Percentiles rank a stretch among this genome's conserved stretches.
Conservation (phyloP, 2,329 filamentous ascomycete species). For the Aspergillus fischeri region DNA sequence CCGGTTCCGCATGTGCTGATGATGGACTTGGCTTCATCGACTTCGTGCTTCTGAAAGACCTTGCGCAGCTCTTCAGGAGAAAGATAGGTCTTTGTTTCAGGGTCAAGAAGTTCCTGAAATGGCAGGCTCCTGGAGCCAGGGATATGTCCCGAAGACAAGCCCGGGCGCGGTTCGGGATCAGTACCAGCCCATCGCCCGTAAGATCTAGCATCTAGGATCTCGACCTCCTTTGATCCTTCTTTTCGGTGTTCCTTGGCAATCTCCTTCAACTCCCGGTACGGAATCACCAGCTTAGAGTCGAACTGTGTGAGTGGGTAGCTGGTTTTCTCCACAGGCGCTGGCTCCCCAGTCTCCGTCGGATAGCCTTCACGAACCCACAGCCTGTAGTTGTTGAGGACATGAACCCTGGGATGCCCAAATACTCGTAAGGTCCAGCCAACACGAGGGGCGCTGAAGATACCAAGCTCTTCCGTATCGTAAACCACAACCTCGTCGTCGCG, state of each 20-base stretch:
- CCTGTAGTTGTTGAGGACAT: conserved; percentile 92
- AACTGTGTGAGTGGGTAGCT: conserved; percentile 53
- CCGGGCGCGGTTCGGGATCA: conserved; percentile 80
- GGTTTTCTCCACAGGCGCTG: conserved; percentile 36
- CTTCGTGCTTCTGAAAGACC: conserved; percentile 73
- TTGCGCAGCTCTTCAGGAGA: conserved; percentile 66
- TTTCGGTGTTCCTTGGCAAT: conserved; percentile 73
- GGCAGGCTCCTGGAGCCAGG: conserved; percentile 82
- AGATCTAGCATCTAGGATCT: conserved; percentile 84
- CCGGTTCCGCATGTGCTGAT: conserved; percentile 89
- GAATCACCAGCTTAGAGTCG: conserved; percentile 63
- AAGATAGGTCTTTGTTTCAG: conserved; percentile 74
- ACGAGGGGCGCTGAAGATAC: conserved; percentile 89
- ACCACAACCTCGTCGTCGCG: conserved; percentile 88
- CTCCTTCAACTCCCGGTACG: conserved; percentile 77
- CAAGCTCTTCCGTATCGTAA: conserved; percentile 86
- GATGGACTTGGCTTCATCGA: conserved; percentile 75
- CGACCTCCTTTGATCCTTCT: conserved; percentile 75
- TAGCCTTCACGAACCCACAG: conserved; percentile 83
- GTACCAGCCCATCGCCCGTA: conserved; percentile 74
- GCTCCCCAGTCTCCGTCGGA: conserved; percentile 70
- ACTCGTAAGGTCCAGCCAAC: conserved; percentile 90
- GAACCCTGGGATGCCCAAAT: conserved; percentile 85
- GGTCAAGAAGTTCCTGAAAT: conserved; percentile 74
- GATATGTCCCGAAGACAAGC: conserved; percentile 85